Evolutionary conservation across 1,284 basidiomycete genomes (phyloP).

Genomic region (Agroathelia rolfsii): DNA sequence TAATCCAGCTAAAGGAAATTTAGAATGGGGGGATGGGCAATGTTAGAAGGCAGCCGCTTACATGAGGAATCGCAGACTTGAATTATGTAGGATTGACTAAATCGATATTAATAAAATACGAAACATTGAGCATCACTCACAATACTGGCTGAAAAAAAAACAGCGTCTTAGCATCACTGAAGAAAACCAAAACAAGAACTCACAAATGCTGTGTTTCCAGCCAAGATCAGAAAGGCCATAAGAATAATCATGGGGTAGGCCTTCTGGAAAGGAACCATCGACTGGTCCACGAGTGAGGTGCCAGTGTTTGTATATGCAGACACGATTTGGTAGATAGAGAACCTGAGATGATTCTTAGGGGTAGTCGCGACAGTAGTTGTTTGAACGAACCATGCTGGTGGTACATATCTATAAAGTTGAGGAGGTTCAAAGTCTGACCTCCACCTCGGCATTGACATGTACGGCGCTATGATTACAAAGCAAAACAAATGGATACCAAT

Average conservation of each 20-base stretch:
- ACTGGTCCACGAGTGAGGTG: conserved; percentile 80
- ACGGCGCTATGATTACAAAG: conserved; percentile 72
- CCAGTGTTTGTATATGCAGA: conserved; percentile 91
- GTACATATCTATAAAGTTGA: conserved; percentile 40
- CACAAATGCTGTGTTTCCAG: conserved; percentile 89
- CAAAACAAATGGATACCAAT: conserved; percentile 55
- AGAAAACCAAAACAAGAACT: conserved; percentile 25
- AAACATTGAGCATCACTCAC: conserved; percentile 32
- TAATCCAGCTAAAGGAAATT: conserved; percentile 49
- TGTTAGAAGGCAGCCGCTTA: conserved; percentile 21
- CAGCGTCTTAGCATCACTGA: conserved; percentile 3
- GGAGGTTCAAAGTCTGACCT: conserved; percentile 44
- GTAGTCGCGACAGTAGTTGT: background rate
- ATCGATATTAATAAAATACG: conserved; percentile 1
- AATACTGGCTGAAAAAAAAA: conserved; percentile 50
- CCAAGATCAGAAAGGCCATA: conserved; percentile 66
- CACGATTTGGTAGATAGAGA: conserved; percentile 76
- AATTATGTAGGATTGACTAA: conserved; percentile 4
- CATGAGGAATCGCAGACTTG: conserved; percentile 58
- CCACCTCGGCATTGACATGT: conserved; percentile 53
- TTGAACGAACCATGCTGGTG: conserved; percentile 50
- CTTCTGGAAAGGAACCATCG: conserved; percentile 80
- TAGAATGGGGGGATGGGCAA: background rate
- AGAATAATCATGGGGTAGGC: conserved; percentile 76
- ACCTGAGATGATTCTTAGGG: conserved; percentile 41